Evolutionary conservation across 495 filamentous ascomycete genomes (phyloP), one percentile per base, ranked within the genome.

Genomic region (Echria macrotheca): DNA sequence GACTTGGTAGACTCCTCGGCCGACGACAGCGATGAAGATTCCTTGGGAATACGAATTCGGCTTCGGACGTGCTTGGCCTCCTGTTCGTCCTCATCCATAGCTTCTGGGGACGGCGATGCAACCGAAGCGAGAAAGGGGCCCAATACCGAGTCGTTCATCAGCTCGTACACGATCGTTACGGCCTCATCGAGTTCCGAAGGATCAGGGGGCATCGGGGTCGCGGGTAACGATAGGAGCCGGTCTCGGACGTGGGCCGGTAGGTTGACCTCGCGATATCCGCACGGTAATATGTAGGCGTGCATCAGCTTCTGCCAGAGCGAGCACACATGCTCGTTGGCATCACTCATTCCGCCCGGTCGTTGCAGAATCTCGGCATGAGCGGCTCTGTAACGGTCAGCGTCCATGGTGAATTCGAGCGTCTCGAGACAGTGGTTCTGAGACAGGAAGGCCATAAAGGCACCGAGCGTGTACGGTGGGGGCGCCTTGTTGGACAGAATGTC

Each of bases 341-440:
- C 76, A 17, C 64, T 32, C 2, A 52, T 47, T 29, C 49, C 52
- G 18, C 25, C 25, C 5, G 50, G 29, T 32, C 44, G 55, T 35
- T 57, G 60, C 32, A 77, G 53, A 52, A 86, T 68, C 11, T 79
- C 70, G 24, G 74, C 62, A 61, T 91, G 89, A 47, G 85, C 81
- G 46, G 87, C 79, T 39, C 79, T 76, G 68, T 99, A 99, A n/a
- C 89, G 83, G 43, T 86, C 83, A 40, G 93, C 87, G 63, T 96
- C 93, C 78, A 96, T 79, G 35, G 93, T 96, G 70, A 99, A 99
- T 60, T 99, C 94, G 37, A 99, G 70, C 5, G 89, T 99, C 67
- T 99, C 94, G 35, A 97, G 69, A 60, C 94, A 99, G 67, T 97
- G 94, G 55, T 97, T 97, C 57, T 96, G 91, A 2, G 94, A 96